These are phyloP conservation scores for Decorospora gaudefroyi DNA, from an alignment of 2,329 filamentous ascomycete species.

Conservation along the genomic window DNA sequence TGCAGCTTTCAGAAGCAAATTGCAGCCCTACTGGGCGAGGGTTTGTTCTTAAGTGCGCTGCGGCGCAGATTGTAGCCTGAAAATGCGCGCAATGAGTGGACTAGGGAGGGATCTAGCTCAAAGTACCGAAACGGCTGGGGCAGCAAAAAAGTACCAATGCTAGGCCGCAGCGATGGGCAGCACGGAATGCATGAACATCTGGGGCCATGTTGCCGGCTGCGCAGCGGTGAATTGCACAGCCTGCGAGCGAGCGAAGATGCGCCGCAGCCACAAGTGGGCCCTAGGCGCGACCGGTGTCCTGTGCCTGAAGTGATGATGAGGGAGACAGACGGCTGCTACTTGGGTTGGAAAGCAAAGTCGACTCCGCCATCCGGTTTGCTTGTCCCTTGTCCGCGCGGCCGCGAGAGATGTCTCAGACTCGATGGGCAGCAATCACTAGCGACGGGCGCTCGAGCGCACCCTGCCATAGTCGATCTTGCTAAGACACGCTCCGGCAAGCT, in stretches of 20 bases:
- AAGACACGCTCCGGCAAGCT: neutral
- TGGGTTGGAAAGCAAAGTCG: constrained; percentile 13
- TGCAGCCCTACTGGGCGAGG: constrained; percentile 31
- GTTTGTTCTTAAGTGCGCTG: constrained; percentile 34
- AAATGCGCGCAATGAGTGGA: constrained; percentile 32
- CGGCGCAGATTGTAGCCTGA: constrained; percentile 42
- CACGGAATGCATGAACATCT: constrained; percentile 30
- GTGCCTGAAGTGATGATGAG: constrained; percentile 27
- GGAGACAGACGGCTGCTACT: constrained; percentile 12
- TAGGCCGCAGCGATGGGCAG: constrained; percentile 31
- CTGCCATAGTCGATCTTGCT: constrained; percentile 1
- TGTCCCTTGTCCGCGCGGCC: constrained; percentile 17
- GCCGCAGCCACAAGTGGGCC: constrained; percentile 30
- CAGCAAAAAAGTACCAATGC: constrained; percentile 23
- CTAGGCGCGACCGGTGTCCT: constrained; percentile 31
- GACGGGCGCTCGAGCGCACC: constrained; percentile 22
- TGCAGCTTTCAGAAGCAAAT: constrained; percentile 28
- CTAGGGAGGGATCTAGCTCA: constrained; percentile 20
- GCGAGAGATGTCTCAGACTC: constrained; percentile 25
- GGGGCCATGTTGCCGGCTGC: constrained; percentile 29
- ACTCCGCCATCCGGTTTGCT: constrained; percentile 9
- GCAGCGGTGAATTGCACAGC: constrained; percentile 44
- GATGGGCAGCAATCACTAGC: constrained; percentile 34
- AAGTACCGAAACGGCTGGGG: constrained; percentile 17
- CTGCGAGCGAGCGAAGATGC: constrained; percentile 22